A percentile compares a stretch with the other conserved stretches of the same genome.
These are phyloP conservation scores for Suillus bovinus DNA, from an alignment of 768 basidiomycete species.

Conservation along the genomic window DNA sequence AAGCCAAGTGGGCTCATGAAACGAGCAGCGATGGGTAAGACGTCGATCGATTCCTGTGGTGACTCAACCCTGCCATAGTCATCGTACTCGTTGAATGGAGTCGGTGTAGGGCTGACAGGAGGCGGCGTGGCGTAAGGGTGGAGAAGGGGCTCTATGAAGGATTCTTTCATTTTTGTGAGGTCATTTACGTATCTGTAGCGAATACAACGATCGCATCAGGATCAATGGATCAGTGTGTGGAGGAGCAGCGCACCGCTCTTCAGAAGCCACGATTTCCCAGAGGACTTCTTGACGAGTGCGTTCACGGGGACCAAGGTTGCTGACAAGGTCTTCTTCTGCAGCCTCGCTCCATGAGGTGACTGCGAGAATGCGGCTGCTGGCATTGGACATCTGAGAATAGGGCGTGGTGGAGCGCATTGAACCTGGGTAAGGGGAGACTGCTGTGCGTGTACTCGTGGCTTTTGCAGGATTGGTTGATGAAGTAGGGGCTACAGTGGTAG, in stretches of 20 bases:
- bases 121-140: conserved; percentile 65
- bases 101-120: conserved; percentile 49
- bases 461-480: conserved; percentile 53
- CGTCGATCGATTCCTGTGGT: conserved; percentile 68
- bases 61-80: conserved; percentile 65
- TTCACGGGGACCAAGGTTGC: conserved; percentile 90
- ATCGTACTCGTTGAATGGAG: conserved; percentile 65
- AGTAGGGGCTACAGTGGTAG: conserved; percentile 60
- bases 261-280: conserved; percentile 95
- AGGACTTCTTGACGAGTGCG: conserved; percentile 95
- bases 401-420: conserved; percentile 82
- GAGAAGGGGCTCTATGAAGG: conserved; percentile 86
- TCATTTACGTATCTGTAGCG: conserved; percentile 84
- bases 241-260: conserved; percentile 70
- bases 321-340: conserved; percentile 91
- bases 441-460: conserved; percentile 62
- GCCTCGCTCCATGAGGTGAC: conserved; percentile 91
- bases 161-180: conserved; percentile 88
- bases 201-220: conserved; percentile 4
- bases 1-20: conserved; percentile 74
- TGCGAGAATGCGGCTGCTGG: conserved; percentile 72
- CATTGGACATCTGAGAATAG: conserved; percentile 75
- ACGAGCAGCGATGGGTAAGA: conserved; percentile 87
- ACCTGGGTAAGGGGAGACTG: conserved; percentile 61
- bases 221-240: conserved; percentile 4